Base-by-base conservation (phyloP, 2,329 filamentous ascomycete species). In the Aspergillus sojae region DNA sequence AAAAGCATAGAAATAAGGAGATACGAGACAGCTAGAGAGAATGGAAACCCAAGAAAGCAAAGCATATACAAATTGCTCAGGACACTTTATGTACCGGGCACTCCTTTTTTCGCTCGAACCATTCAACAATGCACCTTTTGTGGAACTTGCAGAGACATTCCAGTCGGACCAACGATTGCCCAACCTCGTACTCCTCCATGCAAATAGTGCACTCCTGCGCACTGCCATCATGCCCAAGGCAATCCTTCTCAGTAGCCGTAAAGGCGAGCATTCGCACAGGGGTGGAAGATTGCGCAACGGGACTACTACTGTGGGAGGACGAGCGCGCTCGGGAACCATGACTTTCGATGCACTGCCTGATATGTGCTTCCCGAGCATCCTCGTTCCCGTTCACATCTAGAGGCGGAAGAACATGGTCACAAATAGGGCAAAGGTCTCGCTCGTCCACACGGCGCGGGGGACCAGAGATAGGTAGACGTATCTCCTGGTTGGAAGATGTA, bases 111-210 rank as follows among this genome's bases (percentile, higher is more conserved):
- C 77, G 84, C 60, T 83, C 82, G 79, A 87, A 88, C 87, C 87
- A 89, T 61, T 83, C 79, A 57, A 83, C 78, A 62, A 89, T 88
- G 71, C 87, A 89, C 55, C 75, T 75, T 74, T 84, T 82, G 72
- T 89, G 87, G 66, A 89, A 89, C 68, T 88, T 88, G 77, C 87
- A 89, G 66, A 87, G 78, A 71, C 87, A 89, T 68, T 88, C 86
- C 70, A 89, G 75, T 64, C 87, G 79, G 11, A 84, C 86, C 78
- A 89, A 79, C 68, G 83, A 79, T 69, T 86, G 84, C 0, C 87
- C 87, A 12, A 83, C 81, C 68, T 86, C 82, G 71, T 89, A 89
- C 61, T 89, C 87, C 66, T 88, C 86, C 71, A 89, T 85, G 72
- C 87, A 89, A 58, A 89, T 89, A 10, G 86, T 83, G 66, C 87